Evolutionary conservation across 2,329 filamentous ascomycete species (phyloP).

Genomic region (Microdochium paspali): DNA sequence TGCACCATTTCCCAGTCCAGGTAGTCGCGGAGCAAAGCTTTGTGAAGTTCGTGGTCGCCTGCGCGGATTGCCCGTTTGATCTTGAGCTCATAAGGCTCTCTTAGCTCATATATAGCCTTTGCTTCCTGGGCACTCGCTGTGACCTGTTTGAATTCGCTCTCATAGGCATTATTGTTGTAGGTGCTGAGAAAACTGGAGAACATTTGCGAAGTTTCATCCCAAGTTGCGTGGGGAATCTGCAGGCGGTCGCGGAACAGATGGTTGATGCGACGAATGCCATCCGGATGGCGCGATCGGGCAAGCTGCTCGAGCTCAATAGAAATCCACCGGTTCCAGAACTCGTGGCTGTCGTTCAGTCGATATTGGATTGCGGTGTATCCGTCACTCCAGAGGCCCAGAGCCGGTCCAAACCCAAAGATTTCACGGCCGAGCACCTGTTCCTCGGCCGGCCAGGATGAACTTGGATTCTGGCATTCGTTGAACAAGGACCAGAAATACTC

Average conservation of each 20-base stretch:
- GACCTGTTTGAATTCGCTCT: conserved; percentile 61
- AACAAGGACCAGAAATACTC: conserved; percentile 70
- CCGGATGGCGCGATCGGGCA: conserved; percentile 39
- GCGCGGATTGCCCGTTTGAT: conserved; percentile 48
- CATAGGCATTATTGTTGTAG: conserved; percentile 62
- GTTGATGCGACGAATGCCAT: conserved; percentile 55
- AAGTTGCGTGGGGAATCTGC: conserved; percentile 61
- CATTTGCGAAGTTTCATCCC: conserved; percentile 64
- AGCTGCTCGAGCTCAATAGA: conserved; percentile 63
- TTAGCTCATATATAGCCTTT: conserved; percentile 52
- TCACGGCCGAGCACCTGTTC: conserved; percentile 62
- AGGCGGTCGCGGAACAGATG: conserved; percentile 63
- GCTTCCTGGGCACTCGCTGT: conserved; percentile 54
- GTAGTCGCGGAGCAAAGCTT: conserved; percentile 53
- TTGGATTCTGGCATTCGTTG: conserved; percentile 47
- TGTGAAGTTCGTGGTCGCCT: conserved; percentile 45
- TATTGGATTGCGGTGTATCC: conserved; percentile 64
- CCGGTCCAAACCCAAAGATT: conserved; percentile 58
- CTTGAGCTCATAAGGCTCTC: conserved; percentile 60
- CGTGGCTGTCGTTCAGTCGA: conserved; percentile 66
- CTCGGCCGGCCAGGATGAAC: conserved; percentile 52
- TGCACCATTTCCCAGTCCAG: conserved; percentile 74
- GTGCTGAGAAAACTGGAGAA: conserved; percentile 68
- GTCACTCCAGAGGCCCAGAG: conserved; percentile 61
- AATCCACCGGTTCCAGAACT: conserved; percentile 72